Percentiles rank a stretch among this genome's conserved stretches.
phyloP scores from a whole-genome alignment of 768 basidiomycete species.

The Mycena galericulata region DNA sequence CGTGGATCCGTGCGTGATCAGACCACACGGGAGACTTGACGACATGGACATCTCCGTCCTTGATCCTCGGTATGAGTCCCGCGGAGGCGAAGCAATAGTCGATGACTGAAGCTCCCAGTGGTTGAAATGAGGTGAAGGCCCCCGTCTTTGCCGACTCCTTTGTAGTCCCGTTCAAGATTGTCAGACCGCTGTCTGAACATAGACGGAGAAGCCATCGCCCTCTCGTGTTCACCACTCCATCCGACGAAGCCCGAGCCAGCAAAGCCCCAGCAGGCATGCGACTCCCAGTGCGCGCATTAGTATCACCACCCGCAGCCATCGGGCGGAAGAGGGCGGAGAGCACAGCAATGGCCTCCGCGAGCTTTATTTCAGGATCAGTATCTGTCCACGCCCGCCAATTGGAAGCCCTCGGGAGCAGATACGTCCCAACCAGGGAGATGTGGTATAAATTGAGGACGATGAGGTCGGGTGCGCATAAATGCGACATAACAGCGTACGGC shows the following conservation, averaged over 20 bases:
- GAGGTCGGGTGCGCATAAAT: slow-evolving; percentile 21
- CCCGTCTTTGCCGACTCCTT: neutral
- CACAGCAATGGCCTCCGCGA: neutral
- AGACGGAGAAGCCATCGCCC: slow-evolving; percentile 8
- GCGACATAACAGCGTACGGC: neutral
- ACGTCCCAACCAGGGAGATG: slow-evolving; percentile 10
- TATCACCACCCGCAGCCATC: neutral
- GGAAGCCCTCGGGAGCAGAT: slow-evolving; percentile 15
- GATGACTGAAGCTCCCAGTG: slow-evolving; percentile 4
- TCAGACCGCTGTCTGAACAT: neutral
- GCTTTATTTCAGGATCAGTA: slow-evolving; percentile 6
- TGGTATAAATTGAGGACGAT: slow-evolving; percentile 4
- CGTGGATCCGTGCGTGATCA: neutral
- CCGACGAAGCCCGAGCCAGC: neutral
- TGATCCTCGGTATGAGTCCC: neutral
- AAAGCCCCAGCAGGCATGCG: neutral
- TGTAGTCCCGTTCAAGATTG: slow-evolving; percentile 5
- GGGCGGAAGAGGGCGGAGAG: neutral
- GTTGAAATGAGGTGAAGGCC: slow-evolving; percentile 17
- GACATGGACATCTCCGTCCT: neutral
- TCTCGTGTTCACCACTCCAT: neutral
- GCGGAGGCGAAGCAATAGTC: slow-evolving; percentile 20
- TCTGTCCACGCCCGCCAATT: slow-evolving; percentile 4
- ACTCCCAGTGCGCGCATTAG: neutral
- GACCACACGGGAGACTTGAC: neutral